Conservation (phyloP, 176 grass and related monocot genomes). For the Carex cristatella region DNA sequence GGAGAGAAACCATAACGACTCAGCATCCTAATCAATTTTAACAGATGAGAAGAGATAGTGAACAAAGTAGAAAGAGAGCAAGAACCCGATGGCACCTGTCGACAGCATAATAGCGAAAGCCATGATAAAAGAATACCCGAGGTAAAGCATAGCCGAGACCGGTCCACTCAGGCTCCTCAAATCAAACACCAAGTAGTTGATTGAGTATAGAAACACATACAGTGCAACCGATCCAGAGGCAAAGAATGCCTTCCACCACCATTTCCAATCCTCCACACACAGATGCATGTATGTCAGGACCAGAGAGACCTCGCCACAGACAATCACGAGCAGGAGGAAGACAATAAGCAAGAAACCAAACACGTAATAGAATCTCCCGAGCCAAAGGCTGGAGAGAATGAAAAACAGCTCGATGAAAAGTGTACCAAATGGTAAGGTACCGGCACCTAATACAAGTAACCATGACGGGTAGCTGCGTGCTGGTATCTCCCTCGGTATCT, state of each 20-base stretch:
- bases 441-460: constrained; percentile 75
- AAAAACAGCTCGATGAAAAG: constrained; percentile 91
- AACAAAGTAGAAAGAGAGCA: constrained; percentile 79
- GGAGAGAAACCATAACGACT: background rate
- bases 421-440: constrained; percentile 78
- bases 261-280: constrained; percentile 81
- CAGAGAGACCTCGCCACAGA: constrained; percentile 72
- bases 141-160: constrained; percentile 56
- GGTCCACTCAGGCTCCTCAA: constrained; percentile 78
- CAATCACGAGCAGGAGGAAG: constrained; percentile 52
- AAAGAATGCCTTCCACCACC: constrained; percentile 96
- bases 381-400: constrained; percentile 85
- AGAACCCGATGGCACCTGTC: constrained; percentile 68
- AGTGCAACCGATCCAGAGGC: constrained; percentile 63
- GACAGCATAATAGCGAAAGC: constrained; percentile 75
- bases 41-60: constrained; percentile 92
- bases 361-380: constrained; percentile 87
- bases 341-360: constrained; percentile 80
- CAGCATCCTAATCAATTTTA: constrained; percentile 64
- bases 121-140: constrained; percentile 78
- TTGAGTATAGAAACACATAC: constrained; percentile 76
- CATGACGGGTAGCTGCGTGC: constrained; percentile 65
- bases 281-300: constrained; percentile 84
- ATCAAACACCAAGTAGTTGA: constrained; percentile 82
- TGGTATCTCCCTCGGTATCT: constrained; percentile 76